Conservation (phyloP, 2,329 filamentous ascomycete genomes). For the Scedosporium minutisporum region DNA sequence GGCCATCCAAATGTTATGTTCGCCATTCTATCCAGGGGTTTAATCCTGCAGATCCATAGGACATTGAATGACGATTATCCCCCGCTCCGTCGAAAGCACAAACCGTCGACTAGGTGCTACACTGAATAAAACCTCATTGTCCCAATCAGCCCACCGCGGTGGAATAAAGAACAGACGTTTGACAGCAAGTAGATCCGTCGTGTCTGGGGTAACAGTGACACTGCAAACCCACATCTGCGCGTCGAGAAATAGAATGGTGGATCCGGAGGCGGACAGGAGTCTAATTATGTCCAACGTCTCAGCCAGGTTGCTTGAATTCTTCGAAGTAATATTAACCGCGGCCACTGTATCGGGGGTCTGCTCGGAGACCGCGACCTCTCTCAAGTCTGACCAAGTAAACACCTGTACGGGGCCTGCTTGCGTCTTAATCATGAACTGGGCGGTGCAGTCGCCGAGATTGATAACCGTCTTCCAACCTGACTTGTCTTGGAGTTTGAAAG, state of each 20-base stretch:
- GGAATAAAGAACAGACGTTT: background rate
- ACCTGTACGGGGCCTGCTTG: background rate
- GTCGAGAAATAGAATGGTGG: background rate
- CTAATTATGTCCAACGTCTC: background rate
- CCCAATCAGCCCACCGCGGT: background rate
- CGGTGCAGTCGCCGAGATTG: background rate
- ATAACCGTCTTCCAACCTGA: background rate
- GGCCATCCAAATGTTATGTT: too few relatives aligned
- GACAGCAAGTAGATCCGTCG: background rate
- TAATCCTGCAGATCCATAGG: background rate
- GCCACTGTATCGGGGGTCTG: too few relatives aligned
- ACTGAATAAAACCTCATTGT: background rate
- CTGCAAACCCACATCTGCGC: background rate
- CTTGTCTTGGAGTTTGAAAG: background rate
- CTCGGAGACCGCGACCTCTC: background rate
- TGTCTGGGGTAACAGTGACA: background rate
- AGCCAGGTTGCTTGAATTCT: background rate
- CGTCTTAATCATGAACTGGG: background rate
- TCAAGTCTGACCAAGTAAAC: background rate
- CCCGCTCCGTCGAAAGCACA: background rate
- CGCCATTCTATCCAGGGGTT: background rate
- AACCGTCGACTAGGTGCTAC: background rate
- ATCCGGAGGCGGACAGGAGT: background rate
- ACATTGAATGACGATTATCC: background rate
- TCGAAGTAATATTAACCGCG: background rate